Base-by-base conservation (phyloP, 2,329 filamentous ascomycete genomes). In the Ascochyta lentis region DNA sequence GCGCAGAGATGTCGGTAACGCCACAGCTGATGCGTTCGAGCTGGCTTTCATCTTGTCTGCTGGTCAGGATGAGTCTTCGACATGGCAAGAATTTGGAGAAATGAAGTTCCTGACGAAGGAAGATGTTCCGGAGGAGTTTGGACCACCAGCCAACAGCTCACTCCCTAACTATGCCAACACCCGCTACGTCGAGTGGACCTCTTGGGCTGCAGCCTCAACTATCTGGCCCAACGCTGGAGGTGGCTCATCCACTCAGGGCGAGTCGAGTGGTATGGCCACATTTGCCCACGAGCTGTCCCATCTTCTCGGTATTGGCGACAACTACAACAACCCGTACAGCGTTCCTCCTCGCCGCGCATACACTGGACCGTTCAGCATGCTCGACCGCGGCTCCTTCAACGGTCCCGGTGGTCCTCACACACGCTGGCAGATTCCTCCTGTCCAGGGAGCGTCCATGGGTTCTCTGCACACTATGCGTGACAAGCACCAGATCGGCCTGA, bases 11-110 rank as follows among this genome's bases (percentile, higher is more conserved):
- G 76, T 84, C 0, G 82, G 82, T 1, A 78, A 83, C 38, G 76
- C 72, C n/a, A 80, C 77, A 0, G 81, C 80, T 3, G 69, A 77
- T 56, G 65, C 76, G 0, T 84, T 74, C 42, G 82, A 84, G 63
- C 71, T 84, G 1, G 81, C 80, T 4, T 84, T 84, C 65, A 82
- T 84, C 55, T 76, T 84, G 1, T 83, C 81, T 0, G 80, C 82
- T 0, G 82, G 82, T 5, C 81, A 84, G 58, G 82, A 84, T 54
- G 82, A 84, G 64, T 83, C 81, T 0, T 80, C 80, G 0, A 83
- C 81, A 0, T 84, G 82, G 82, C 82, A 84, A 51, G 82, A 84
- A 58, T 84, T 84, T 59, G 82, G 82, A 34, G 79, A 82, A 67
- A 84, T 84, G 79, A 79, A 76, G 54, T 84, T 83, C 50, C 63